Evolutionary conservation across 345 rosid genomes (phyloP).

Genomic region (Lagerstroemia speciosa): DNA sequence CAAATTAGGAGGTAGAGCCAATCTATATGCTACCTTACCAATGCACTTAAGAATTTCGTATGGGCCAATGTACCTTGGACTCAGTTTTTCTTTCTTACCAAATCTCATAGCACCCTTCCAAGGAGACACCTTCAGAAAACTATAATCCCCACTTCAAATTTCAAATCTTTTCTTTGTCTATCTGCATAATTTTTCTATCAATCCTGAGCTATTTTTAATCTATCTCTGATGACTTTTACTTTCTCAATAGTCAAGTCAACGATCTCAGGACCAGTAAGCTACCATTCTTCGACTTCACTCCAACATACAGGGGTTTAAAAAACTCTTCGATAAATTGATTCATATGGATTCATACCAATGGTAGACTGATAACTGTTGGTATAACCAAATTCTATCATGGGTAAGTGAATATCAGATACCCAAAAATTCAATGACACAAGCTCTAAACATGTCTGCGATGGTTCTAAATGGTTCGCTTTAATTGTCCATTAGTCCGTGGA

Average conservation of each 20-base stretch:
- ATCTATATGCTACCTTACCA: no score
- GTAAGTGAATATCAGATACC: neutral
- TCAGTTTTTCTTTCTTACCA: neutral
- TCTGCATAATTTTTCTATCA: no score
- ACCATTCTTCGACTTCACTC: no score
- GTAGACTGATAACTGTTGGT: neutral
- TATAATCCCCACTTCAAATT: neutral
- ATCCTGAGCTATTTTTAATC: no score
- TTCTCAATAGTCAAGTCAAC: no score
- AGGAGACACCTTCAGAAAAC: neutral
- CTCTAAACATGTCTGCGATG: constrained; percentile 5
- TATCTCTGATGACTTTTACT: no score
- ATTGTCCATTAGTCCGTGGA: neutral
- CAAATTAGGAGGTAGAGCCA: neutral
- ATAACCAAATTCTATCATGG: neutral
- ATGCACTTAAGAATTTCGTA: neutral
- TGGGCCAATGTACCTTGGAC: constrained; percentile 2
- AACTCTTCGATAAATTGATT: neutral
- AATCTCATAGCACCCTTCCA: neutral
- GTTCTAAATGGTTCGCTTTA: neutral
- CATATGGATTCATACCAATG: neutral
- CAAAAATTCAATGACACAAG: no score
- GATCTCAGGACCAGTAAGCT: no score
- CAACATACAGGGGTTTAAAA: neutral
- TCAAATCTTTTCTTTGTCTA: neutral